Base-by-base conservation (phyloP, 805 yeast genomes). In the Yamadazyma tumulicola region DNA sequence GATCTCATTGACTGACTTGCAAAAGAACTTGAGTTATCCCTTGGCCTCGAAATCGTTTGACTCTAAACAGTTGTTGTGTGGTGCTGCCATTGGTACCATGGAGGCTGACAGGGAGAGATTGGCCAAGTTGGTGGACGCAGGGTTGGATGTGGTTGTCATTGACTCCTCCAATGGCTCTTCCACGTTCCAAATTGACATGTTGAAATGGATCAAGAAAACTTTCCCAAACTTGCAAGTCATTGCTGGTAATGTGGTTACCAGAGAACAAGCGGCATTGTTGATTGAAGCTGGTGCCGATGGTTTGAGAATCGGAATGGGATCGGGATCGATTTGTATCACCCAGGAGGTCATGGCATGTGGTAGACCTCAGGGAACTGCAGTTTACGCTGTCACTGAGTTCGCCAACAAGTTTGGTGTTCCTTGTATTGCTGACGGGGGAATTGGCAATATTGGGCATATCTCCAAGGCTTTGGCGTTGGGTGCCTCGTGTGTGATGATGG, bases 271-370 rank as follows among this genome's bases (percentile, higher is more conserved):
- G 50, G 98, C 98, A 43, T 74, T 79, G 57, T 76, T 93, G 57
- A 91, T 88, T 40, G 82, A 75, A 53, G 96, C 95, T 34, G 98
- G 98, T 68, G 96, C 95, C 35, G 98, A 93, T 64, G 97, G 89
- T 62, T 75, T 93, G 55, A 87, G 97, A 77, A 91, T 93, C 51
- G 98, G 98, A 72, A 93, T 93, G 98, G 98, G 98, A 60, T 86
- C 97, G 21, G 98, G 98, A 56, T 87, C 97, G 44, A 94, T 94
- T 62, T 93, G 98, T 77, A 93, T 93, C 61, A 93, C 98, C 35
- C 98, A 93, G 73, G 98, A 93, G 72, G 98, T 93, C 42, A 93
- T 93, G 98, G 98, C 98, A 34, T 95, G 96, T 71, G 98, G 98
- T 70, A 88, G 98, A 77, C 98, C 98, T 43, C 98, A 93, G 74